Evolutionary conservation across 1,139 yeast genomes (phyloP).

Genomic region (Yamadazyma diospyri): DNA sequence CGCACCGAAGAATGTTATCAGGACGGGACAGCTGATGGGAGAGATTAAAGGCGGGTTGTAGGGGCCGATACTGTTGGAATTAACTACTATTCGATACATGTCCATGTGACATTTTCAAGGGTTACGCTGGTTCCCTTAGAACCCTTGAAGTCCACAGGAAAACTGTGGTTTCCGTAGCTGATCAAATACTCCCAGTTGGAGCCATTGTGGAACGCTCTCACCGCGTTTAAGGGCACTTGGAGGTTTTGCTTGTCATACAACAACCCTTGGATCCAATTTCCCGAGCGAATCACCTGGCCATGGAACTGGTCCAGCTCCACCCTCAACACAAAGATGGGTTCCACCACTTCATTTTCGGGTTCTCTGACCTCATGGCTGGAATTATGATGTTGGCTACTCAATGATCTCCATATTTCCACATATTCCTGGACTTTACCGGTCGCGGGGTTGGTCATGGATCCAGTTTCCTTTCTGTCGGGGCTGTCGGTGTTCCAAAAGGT

Average conservation of each 20-base stretch:
- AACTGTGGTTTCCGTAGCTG: slow-evolving; percentile 23
- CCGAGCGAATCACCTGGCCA: slow-evolving; percentile 49
- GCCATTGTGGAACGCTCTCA: slow-evolving; percentile 22
- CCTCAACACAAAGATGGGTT: slow-evolving; percentile 25
- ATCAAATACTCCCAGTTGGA: slow-evolving; percentile 25
- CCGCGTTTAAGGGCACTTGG: slow-evolving; percentile 25
- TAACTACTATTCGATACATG: slow-evolving; percentile 19
- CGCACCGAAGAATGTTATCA: too few species aligned
- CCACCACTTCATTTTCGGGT: slow-evolving; percentile 12
- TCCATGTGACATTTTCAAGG: slow-evolving; percentile 17
- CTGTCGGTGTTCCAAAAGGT: slow-evolving; percentile 37
- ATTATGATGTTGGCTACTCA: slow-evolving; percentile 37
- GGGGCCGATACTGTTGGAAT: too few species aligned
- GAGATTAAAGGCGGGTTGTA: too few species aligned
- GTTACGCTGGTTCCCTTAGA: slow-evolving; percentile 11
- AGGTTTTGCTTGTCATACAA: slow-evolving; percentile 32
- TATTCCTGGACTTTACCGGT: slow-evolving; percentile 45
- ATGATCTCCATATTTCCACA: slow-evolving; percentile 56
- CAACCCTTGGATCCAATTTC: slow-evolving; percentile 55
- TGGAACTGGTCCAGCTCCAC: slow-evolving; percentile 18
- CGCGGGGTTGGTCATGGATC: slow-evolving; percentile 48
- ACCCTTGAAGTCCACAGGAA: slow-evolving; percentile 24
- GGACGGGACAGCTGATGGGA: too few species aligned
- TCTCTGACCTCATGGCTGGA: slow-evolving; percentile 31
- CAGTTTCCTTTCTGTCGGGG: slow-evolving; percentile 49